These are phyloP conservation scores for Rhazya stricta DNA, from an alignment of 257 asterid genomes.

Conservation along the genomic window DNA sequence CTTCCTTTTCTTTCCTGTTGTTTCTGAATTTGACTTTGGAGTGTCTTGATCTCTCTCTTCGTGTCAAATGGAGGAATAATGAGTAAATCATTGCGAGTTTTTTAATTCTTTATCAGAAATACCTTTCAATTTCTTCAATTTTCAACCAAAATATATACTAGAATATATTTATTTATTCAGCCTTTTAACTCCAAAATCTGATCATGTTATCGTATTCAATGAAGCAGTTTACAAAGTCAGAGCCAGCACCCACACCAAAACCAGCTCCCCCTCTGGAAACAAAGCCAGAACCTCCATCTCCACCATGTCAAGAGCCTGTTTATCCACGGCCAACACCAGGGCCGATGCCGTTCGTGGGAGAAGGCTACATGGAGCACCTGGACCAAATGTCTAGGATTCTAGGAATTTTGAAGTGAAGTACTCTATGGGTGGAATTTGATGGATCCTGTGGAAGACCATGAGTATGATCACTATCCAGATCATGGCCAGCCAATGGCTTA, in stretches of 20 bases:
- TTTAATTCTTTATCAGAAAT: too few relatives aligned
- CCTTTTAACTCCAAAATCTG: background rate
- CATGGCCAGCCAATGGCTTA: background rate
- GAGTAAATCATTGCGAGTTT: too few relatives aligned
- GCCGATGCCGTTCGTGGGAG: background rate
- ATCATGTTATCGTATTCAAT: background rate
- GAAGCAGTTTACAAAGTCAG: background rate
- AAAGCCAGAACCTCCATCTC: background rate
- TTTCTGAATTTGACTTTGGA: too few relatives aligned
- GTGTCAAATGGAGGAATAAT: background rate
- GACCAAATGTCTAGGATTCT: conserved; percentile 1
- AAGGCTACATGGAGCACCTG: conserved; percentile 1
- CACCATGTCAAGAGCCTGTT: background rate
- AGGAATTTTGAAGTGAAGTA: conserved; percentile 4
- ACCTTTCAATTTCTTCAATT: background rate
- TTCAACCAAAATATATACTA: too few relatives aligned
- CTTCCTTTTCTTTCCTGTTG: too few relatives aligned
- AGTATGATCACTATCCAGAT: background rate
- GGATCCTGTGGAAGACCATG: background rate
- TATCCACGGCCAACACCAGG: background rate
- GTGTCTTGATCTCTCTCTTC: background rate
- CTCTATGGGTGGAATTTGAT: conserved; percentile 7
- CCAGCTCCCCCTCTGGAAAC: background rate
- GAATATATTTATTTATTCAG: background rate
- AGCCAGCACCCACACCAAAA: background rate